A percentile compares a stretch with the other conserved stretches of the same genome.
These are phyloP conservation scores for Bipolaris zeicola DNA, from an alignment of 2,329 filamentous ascomycete species.

Conservation along the genomic window DNA sequence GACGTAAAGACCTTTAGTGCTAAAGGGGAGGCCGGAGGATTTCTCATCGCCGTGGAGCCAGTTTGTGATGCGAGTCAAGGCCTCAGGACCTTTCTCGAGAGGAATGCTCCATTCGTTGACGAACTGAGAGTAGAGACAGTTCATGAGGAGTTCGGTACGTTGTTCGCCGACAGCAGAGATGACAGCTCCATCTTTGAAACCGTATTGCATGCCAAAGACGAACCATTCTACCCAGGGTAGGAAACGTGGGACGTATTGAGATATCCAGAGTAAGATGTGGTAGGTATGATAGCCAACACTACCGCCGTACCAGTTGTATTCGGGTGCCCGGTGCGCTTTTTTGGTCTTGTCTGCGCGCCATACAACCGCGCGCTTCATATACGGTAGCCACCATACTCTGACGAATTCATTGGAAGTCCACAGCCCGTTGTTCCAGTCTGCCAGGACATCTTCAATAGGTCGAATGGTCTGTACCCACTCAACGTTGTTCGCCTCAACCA, in stretches of 20 bases:
- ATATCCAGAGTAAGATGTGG: slow-evolving; percentile 83
- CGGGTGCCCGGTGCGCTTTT: slow-evolving; percentile 64
- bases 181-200: slow-evolving; percentile 73
- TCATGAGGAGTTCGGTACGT: slow-evolving; percentile 84
- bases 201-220: slow-evolving; percentile 97
- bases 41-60: slow-evolving; percentile 83
- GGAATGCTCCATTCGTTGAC: slow-evolving; percentile 99
- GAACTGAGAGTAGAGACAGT: slow-evolving; percentile 97
- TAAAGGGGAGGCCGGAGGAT: slow-evolving; percentile 75
- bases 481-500: slow-evolving; percentile 81
- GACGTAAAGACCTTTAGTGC: slow-evolving; percentile 77
- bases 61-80: slow-evolving; percentile 77
- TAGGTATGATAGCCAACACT: slow-evolving; percentile 86
- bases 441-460: slow-evolving; percentile 69
- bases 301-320: slow-evolving; percentile 79
- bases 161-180: slow-evolving; percentile 80
- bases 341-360: slow-evolving; percentile 86
- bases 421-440: slow-evolving; percentile 72
- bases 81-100: slow-evolving; percentile 83
- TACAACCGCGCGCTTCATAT: slow-evolving; percentile 82
- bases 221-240: slow-evolving; percentile 94
- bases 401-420: slow-evolving; percentile 90
- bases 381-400: slow-evolving; percentile 97
- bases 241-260: slow-evolving; percentile 76
- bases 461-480: slow-evolving; percentile 84